Evolutionary conservation across 2,329 filamentous ascomycete species (phyloP).

Genomic region (Fusarium nelsonii): DNA sequence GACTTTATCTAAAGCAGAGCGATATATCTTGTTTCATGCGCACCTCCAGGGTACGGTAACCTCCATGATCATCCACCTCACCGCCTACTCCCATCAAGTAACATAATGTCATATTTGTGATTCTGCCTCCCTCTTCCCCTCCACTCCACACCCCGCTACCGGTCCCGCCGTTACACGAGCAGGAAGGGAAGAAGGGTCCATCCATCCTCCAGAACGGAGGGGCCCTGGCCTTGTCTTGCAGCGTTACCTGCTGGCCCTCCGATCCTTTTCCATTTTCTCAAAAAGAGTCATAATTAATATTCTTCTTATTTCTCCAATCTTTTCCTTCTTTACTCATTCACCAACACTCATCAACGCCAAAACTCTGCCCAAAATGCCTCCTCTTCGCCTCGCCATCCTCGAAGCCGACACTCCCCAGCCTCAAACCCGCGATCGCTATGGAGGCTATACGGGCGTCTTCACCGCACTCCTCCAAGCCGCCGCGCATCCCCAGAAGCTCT

Average conservation of each 20-base stretch:
- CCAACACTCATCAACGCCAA: not conserved
- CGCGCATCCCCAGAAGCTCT: slow-evolving; percentile 59
- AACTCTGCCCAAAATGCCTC: slow-evolving; percentile 51
- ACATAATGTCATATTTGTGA: slow-evolving; percentile 3
- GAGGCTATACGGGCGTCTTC: slow-evolving; percentile 80
- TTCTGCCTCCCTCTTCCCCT: slow-evolving; percentile 37
- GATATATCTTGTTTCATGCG: not conserved
- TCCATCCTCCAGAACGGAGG: slow-evolving; percentile 26
- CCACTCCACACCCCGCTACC: slow-evolving; percentile 32
- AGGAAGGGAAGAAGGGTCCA: slow-evolving; percentile 20
- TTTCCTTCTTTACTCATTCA: not conserved
- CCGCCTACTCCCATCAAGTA: slow-evolving; percentile 11
- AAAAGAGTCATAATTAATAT: slow-evolving; percentile 23
- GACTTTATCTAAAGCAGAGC: not conserved
- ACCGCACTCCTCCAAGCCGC: slow-evolving; percentile 68
- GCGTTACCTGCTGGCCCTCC: not conserved
- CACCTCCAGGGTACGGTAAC: slow-evolving; percentile 1
- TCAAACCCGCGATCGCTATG: slow-evolving; percentile 72
- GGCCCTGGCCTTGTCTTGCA: slow-evolving; percentile 11
- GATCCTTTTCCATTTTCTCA: slow-evolving; percentile 2
- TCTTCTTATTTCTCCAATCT: not conserved
- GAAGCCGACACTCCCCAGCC: slow-evolving; percentile 86
- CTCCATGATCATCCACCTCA: slow-evolving; percentile 2
- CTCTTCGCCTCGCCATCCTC: slow-evolving; percentile 84
- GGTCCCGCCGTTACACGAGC: slow-evolving; percentile 33